Conservation (phyloP, 139 green algal species). For the Closterium sp. region DNA sequence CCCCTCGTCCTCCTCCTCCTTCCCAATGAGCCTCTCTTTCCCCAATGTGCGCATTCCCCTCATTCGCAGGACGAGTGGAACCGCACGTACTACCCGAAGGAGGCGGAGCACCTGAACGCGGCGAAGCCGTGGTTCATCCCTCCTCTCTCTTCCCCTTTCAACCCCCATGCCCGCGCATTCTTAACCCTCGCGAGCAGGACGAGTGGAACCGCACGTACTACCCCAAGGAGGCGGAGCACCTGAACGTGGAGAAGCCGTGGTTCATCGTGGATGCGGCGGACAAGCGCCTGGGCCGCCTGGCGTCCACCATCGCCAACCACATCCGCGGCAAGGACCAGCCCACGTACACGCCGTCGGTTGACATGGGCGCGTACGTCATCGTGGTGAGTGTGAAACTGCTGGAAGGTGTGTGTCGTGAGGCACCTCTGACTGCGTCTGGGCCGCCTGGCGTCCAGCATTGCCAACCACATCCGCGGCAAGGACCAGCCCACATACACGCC, state of each 20-base stretch:
- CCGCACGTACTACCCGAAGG: conserved; percentile 93
- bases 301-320: conserved; percentile 76
- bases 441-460: conserved; percentile 78
- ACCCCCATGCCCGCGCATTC: background rate
- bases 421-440: too few species aligned
- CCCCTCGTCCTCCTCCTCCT: too few species aligned
- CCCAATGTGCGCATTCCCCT: too few species aligned
- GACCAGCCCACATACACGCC: conserved; percentile 81
- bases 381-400: conserved; percentile 71
- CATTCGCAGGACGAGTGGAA: conserved; percentile 77
- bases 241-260: conserved; percentile 83
- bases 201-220: conserved; percentile 95
- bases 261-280: conserved; percentile 87
- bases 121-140: conserved; percentile 85
- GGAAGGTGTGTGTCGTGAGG: too few species aligned
- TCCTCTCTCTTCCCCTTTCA: background rate
- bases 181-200: conserved; percentile 54
- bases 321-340: conserved; percentile 89
- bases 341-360: conserved; percentile 87
- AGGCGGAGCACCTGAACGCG: conserved; percentile 68
- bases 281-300: conserved; percentile 84
- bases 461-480: conserved; percentile 91
- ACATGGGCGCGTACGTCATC: conserved; percentile 95
- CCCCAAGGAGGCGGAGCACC: conserved; percentile 78
- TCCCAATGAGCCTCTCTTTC: too few species aligned